Base-by-base conservation (phyloP, 108 stramenopile genomes). In the Fragilariopsis cylindrus region DNA sequence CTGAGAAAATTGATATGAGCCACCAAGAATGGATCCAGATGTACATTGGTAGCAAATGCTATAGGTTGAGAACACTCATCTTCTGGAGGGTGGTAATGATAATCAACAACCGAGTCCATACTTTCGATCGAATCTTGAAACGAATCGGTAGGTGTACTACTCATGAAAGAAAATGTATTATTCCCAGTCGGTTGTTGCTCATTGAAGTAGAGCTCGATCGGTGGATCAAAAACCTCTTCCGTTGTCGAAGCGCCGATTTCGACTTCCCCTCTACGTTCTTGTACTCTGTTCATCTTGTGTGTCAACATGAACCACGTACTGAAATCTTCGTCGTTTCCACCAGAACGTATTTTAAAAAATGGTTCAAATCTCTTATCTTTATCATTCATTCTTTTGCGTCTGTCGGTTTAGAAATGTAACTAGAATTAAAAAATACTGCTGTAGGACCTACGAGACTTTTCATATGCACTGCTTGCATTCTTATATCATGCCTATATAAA, bases 1-100 rank as follows among this genome's bases (percentile, higher is more conserved):
- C 58, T 39, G 15, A 84, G 47, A 65, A 84, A 84, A 8, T 76
- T 44, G 90, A 99, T 71, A 85, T 95, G 93, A 66, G 90, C 60
- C 71, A 85, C 57, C 81, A 95, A 75, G 76, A 94, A 80, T 78
- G 83, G 19, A 85, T 96, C 48, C 19, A 55, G 11, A 46, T 71
- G 44, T 8, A 42, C 62, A 42, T 73, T 77, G 19, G 72, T 42
- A 2, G 60, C 60, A 9, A 39, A 65, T 44, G 67, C 52, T 43
- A 66, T 72, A 6, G 60, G 44, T 64, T 70, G 48, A 11, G 74
- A 71, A 4, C 49, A 58, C 18, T 70, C 54, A 40, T 83, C 74
- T 72, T 75, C 77, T 12, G 16, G 8, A 11, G 46, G 76, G 47
- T 69, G 64, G 69, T 70, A 76, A 52, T 77, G 71, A 39, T 72